Base-by-base conservation (phyloP, 2,329 filamentous ascomycete species). In the Alternaria brassicae region DNA sequence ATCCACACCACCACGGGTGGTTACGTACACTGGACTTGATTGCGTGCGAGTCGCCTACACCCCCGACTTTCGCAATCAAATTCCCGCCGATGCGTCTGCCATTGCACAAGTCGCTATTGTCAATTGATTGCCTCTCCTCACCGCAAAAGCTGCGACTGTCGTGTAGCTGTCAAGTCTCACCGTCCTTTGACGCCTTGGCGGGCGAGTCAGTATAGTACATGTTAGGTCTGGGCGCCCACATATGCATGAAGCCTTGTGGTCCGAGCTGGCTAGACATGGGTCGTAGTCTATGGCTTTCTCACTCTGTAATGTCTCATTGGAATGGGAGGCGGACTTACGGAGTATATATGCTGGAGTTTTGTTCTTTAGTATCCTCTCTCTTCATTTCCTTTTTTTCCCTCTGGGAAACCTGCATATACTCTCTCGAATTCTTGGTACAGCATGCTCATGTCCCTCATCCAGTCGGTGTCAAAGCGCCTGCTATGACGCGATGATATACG, bases 121-220 rank as follows among this genome's bases (percentile, higher is more conserved):
- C 27, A 25, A 37, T 25, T 12, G 17, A 25, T 42, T 32, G 25
- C 21, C 17, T 51, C 41, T 34, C 4, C 45, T 27, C 54, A 42
- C 52, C 44, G 42, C 53, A 47, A 34, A 34, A 50, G 19, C 45
- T 59, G 52, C 44, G 49, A 59, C 52, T 44, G 37, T 32, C 30
- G 34, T 59, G 56, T 44, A 56, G 30, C 52, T 56, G 52, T 59
- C 56, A 59, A 54, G 52, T 51, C 52, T 58, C 50, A 58, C 55
- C 49, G 50, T 58, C 49, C 37, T 37, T 44, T 51, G 56, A 59
- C 47, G 56, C 30, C 53, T 56, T 47, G 34, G 53, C 47, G 23
- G 23, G 27, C 57, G 53, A 56, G 53, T 52, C 57, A 60, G 57
- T 17, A 49, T 27, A n/a, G 57, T 45, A 42, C 42, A 19, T 45